Evolutionary conservation across 2,329 filamentous ascomycete genomes (phyloP).

Genomic region (Ceratocystis smalleyi): DNA sequence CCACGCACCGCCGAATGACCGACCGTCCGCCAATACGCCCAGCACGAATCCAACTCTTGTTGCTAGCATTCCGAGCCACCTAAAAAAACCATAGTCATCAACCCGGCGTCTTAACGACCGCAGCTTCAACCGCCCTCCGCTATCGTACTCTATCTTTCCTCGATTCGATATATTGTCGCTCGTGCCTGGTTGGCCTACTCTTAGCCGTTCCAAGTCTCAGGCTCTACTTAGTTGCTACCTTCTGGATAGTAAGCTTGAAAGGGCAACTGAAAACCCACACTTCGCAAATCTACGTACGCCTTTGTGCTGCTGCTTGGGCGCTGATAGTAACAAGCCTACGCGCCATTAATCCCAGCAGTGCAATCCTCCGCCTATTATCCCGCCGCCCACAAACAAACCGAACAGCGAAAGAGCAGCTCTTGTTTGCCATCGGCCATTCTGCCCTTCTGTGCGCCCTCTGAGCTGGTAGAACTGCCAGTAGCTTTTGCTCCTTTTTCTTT

Average conservation of each 20-base stretch:
- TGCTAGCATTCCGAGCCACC: neutral
- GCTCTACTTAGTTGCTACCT: neutral
- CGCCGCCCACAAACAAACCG: neutral
- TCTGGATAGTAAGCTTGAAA: neutral
- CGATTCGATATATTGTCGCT: neutral
- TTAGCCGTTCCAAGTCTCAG: neutral
- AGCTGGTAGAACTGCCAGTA: neutral
- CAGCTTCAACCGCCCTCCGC: neutral
- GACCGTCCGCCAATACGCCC: neutral
- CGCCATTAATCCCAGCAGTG: neutral
- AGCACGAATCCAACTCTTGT: neutral
- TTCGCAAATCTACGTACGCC: neutral
- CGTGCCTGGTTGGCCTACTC: neutral
- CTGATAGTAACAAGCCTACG: neutral
- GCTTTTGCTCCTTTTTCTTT: too few relatives aligned
- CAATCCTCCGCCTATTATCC: neutral
- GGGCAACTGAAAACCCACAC: neutral
- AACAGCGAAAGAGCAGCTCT: too few relatives aligned
- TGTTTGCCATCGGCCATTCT: too few relatives aligned
- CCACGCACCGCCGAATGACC: neutral
- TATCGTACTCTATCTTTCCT: neutral
- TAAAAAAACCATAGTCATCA: neutral
- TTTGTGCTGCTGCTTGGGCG: neutral
- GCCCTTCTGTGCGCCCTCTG: too few relatives aligned
- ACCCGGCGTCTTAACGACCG: neutral